These are phyloP conservation scores for Septoria linicola DNA, from an alignment of 2,329 filamentous ascomycete genomes.

Conservation along the genomic window DNA sequence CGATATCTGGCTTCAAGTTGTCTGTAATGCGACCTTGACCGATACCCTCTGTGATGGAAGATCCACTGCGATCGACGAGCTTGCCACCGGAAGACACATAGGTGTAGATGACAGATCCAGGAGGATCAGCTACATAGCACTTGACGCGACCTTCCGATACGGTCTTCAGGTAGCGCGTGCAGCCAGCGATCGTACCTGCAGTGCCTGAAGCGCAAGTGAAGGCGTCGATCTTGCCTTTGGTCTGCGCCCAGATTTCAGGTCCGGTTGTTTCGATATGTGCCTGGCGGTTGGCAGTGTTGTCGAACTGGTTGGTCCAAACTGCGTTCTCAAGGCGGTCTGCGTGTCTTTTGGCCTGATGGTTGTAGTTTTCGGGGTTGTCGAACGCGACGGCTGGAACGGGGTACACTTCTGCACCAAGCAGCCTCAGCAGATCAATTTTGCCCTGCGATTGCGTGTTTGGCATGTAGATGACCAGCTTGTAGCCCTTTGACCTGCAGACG, in stretches of 20 bases:
- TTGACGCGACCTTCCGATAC: conserved; percentile 75
- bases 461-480: conserved; percentile 99
- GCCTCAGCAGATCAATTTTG: conserved; percentile 88
- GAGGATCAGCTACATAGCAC: conserved; percentile 88
- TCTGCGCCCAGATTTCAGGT: conserved; percentile 96
- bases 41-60: conserved; percentile 95
- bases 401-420: conserved; percentile 92
- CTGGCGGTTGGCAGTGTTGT: conserved; percentile 89
- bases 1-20: conserved; percentile 83
- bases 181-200: conserved; percentile 84
- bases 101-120: conserved; percentile 86
- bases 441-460: conserved; percentile 97
- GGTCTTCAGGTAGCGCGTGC: conserved; percentile 85
- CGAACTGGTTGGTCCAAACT: conserved; percentile 99
- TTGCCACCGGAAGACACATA: conserved; percentile 86
- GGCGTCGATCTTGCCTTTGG: conserved; percentile 77
- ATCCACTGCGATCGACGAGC: conserved; percentile 75
- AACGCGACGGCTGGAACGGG: conserved; percentile 94
- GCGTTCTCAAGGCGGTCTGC: conserved; percentile 83
- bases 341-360: conserved; percentile 88
- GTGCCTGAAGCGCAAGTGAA: conserved; percentile 96
- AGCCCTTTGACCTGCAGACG: conserved; percentile 87
- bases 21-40: conserved; percentile 96
- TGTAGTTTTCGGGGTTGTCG: conserved; percentile 95
- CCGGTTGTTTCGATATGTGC: conserved; percentile 97